Base-by-base conservation (phyloP, 23 red algal genomes). In the Chondrus crispus region DNA sequence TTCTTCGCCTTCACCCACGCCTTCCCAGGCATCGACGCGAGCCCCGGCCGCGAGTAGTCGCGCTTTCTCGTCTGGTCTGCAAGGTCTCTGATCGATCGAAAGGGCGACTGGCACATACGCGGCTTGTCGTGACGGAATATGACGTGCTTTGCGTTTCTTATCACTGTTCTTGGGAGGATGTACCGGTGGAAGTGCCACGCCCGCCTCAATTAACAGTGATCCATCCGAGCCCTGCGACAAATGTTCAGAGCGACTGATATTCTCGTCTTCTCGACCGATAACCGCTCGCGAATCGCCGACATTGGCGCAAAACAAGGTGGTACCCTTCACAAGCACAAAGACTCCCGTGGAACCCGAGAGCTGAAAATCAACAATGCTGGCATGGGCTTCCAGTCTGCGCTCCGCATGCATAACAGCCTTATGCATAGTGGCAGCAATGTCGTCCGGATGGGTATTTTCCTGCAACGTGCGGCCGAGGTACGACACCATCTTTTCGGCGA, bases 271-370 rank as follows among this genome's bases (percentile, higher is more conserved):
- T 40, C 96, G 75, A n/a, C 96, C 96, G 12, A 98, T 71, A 12
- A 98, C 81, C 20, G 88, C 83, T 10, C 96, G 88, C 48, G 91
- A 95, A 74, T 98, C 96, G 54, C 96, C 96, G 9, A 98, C 91
- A 69, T 98, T 98, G 41, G 88, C 88, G 46, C 96, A 98, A 55
- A 74, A 98, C 42, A 98, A 74, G 39, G 87, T 74, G 26, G 70
- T 63, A 36, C 78, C 82, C 36, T 91, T 74, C 1, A 98, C 7
- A 22, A 95, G 68, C 2, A 91, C 80, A 76, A 93, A 85, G 18
- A 91, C 81, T 35, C 72, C 96, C 2, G 96, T 98, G 11, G 87
- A 88, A 40, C 96, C 96, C 24, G 83, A 91, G 32, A 98, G 55
- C 2, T 62, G 79, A 57, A 62, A 93, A 35, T 98, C 96, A 46